Evolutionary conservation across 441 rosid species (phyloP), one percentile per base, ranked within the genome.

Genomic region (Daphne laureola): DNA sequence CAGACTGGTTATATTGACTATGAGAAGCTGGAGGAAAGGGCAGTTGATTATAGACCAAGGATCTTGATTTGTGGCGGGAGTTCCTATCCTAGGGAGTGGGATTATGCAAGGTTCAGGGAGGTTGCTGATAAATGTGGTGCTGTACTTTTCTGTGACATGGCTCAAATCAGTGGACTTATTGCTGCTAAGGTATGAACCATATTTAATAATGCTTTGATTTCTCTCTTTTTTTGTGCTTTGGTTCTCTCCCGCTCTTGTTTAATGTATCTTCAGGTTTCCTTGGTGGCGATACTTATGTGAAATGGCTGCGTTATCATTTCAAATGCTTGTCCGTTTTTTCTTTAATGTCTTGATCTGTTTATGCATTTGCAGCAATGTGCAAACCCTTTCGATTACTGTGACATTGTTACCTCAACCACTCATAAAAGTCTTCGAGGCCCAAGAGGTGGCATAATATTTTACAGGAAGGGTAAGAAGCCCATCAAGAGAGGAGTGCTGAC

Each of bases 361-460:
- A 44, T 48, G 49, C 41, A 21, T 53, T 55, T 55, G 49, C 67
- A 82, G 90, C 86, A 78, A 70, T 49, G 69, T 68, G 73, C 72
- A 43, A 76, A 70, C 54, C 84, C 90, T 13, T 83, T 80, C 40
- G 79, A 74, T 41, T 73, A 72, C 61, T 80, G 90, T 25, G 90
- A 83, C 60, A 68, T 83, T 52, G 84, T 83, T 53, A 78, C 90
- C 61, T 83, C 90, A 43, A 83, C 86, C 9, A 80, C 90, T 17
- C 84, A 83, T 63, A 83, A 83, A 71, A 78, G 79, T 64, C 84
- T 83, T 48, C 75, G 78, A 46, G 90, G 86, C 50, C 90, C 86
- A 51, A 72, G 90, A 65, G 90, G 90, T 0, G 90, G 90, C 43
- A 83, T 80, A 51, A 73, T 83, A 58, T 80, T 78, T 59, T 80